A percentile compares a stretch with the other conserved stretches of the same genome.
These are phyloP conservation scores for Vigna trinervia DNA, from an alignment of 306 rosid genomes.

Conservation along the genomic window DNA sequence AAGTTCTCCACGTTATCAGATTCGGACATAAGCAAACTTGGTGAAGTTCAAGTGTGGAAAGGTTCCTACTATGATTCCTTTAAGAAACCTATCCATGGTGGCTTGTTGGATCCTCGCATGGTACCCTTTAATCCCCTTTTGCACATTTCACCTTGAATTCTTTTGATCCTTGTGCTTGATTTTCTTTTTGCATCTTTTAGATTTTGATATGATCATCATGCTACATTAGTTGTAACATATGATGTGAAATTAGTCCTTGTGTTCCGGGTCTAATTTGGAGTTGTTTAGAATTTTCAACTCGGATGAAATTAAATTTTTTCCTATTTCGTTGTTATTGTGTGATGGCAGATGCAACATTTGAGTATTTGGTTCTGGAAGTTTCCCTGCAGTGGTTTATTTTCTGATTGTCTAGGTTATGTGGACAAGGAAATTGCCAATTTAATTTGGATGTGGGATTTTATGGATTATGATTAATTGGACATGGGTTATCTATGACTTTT, in stretches of 20 bases:
- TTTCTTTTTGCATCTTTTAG: neutral
- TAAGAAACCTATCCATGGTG: slow-evolving; percentile 54
- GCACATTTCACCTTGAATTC: neutral
- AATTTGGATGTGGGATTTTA: neutral
- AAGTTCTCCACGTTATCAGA: slow-evolving; percentile 67
- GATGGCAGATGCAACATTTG: neutral
- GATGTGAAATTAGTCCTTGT: neutral
- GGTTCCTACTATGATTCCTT: slow-evolving; percentile 58
- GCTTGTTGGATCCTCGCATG: slow-evolving; percentile 87
- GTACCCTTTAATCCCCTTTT: slow-evolving; percentile 46
- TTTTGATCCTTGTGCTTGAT: neutral
- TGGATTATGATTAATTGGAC: neutral
- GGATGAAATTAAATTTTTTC: neutral
- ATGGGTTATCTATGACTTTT: neutral
- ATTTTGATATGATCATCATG: neutral
- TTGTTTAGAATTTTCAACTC: slow-evolving; percentile 1
- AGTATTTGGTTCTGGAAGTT: neutral
- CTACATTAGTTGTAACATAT: neutral
- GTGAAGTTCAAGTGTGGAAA: slow-evolving; percentile 73
- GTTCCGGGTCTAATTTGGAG: neutral
- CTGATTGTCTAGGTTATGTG: neutral
- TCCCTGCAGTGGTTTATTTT: neutral
- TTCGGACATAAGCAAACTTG: slow-evolving; percentile 67
- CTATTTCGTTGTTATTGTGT: too few relatives aligned
- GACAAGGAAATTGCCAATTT: neutral